These are phyloP conservation scores for Bidens hawaiensis DNA, from an alignment of 140 eudicot species.

Conservation along the genomic window DNA sequence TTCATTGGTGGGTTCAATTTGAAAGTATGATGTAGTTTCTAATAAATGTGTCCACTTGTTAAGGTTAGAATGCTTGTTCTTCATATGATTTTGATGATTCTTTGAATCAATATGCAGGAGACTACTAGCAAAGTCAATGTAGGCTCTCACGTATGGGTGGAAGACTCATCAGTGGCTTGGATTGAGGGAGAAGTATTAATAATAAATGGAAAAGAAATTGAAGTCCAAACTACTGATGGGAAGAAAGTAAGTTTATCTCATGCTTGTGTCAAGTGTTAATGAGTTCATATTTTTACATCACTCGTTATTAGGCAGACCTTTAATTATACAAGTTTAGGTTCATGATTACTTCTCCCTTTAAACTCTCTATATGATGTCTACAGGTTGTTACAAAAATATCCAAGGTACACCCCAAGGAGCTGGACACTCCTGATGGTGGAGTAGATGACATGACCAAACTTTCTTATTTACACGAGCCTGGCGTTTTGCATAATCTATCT, in stretches of 20 bases:
- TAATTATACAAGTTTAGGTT: conserved; percentile 3
- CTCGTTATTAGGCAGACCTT: not conserved
- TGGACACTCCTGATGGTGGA: conserved; percentile 86
- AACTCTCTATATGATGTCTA: conserved; percentile 14
- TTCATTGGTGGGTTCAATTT: conserved; percentile 13
- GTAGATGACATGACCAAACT: conserved; percentile 99
- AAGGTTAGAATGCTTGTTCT: conserved; percentile 5
- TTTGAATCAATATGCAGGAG: conserved; percentile 52
- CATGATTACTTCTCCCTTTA: not conserved
- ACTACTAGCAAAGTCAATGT: conserved; percentile 59
- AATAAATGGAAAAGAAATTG: conserved; percentile 69
- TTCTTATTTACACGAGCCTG: conserved; percentile 93
- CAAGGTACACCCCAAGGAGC: conserved; percentile 70
- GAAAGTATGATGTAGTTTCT: conserved; percentile 4
- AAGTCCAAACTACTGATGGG: conserved; percentile 61
- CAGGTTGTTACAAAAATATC: conserved; percentile 55
- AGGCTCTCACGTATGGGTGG: conserved; percentile 92
- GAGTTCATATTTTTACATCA: conserved; percentile 1
- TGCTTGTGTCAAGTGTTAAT: conserved; percentile 6
- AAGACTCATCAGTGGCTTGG: conserved; percentile 76
- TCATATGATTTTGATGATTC: conserved; percentile 5
- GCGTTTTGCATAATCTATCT: conserved; percentile 84
- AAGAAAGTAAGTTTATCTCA: conserved; percentile 48
- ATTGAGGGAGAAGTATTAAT: conserved; percentile 76
- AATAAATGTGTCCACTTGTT: conserved; percentile 1